Evolutionary conservation across 257 asterid species (phyloP).

Genomic region (Galeopsis tetrahit): DNA sequence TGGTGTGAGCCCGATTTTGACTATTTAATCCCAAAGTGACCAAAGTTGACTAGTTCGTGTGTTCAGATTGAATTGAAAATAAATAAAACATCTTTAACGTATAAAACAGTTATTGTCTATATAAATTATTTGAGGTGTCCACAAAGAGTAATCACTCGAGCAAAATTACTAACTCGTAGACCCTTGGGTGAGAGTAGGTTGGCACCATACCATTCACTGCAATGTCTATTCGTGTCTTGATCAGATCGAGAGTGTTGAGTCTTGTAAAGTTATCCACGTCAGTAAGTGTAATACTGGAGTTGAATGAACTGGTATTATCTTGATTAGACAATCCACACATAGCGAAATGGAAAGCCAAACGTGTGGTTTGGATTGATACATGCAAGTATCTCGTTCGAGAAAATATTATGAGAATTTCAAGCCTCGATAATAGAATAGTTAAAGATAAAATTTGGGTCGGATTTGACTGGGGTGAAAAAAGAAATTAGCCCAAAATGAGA

Average conservation of each 20-base stretch:
- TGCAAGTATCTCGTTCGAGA: conserved; percentile 39
- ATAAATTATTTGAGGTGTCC: conserved; percentile 38
- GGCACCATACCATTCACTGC: conserved; percentile 48
- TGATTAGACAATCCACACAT: conserved; percentile 44
- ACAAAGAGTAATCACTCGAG: conserved; percentile 51
- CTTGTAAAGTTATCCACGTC: conserved; percentile 34
- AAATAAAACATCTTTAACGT: conserved; percentile 49
- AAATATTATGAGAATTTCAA: conserved; percentile 20
- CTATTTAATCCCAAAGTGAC: conserved; percentile 50
- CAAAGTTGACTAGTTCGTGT: conserved; percentile 21
- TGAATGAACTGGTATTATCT: conserved; percentile 36
- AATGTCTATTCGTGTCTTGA: conserved; percentile 51
- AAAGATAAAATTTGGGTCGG: conserved; percentile 55
- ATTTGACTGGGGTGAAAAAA: conserved; percentile 20
- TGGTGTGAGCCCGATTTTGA: conserved; percentile 47
- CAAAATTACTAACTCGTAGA: conserved; percentile 51
- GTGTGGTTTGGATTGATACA: conserved; percentile 52
- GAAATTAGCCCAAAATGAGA: conserved; percentile 30
- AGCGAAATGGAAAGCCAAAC: conserved; percentile 43
- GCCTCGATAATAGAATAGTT: conserved; percentile 53
- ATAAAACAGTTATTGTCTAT: conserved; percentile 46
- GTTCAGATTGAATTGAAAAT: conserved; percentile 46
- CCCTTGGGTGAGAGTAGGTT: conserved; percentile 58
- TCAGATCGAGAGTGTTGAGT: conserved; percentile 51
- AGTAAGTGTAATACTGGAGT: conserved; percentile 40